A percentile compares a stretch with the other conserved stretches of the same genome.
These are phyloP conservation scores for Escallonia herrerae DNA, from an alignment of 129 eudicot species.

Conservation along the genomic window DNA sequence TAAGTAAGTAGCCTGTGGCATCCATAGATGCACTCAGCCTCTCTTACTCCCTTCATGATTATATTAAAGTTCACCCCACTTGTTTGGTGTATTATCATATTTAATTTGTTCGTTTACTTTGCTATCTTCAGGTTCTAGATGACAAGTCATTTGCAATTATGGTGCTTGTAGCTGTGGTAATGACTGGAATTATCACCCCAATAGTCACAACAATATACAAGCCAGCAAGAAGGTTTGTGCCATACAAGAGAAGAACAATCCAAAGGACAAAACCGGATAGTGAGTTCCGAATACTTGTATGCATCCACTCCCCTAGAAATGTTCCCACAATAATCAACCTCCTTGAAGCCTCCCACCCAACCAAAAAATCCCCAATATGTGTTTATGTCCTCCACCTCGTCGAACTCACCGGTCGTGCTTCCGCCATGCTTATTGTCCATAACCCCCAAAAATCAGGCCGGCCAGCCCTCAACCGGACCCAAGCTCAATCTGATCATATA, in stretches of 20 bases:
- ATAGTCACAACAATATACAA: constrained; percentile 52
- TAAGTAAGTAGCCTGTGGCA: too few species aligned
- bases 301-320: constrained; percentile 76
- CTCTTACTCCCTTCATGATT: too few species aligned
- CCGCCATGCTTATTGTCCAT: constrained; percentile 91
- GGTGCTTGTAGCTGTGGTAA: constrained; percentile 58
- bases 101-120: too few species aligned
- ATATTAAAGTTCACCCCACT: too few species aligned
- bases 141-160: constrained; percentile 72
- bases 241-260: constrained; percentile 63
- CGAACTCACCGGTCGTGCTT: constrained; percentile 80
- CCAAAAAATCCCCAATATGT: constrained; percentile 56
- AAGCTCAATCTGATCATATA: constrained; percentile 76
- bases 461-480: constrained; percentile 61
- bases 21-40: too few species aligned
- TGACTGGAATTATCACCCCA: constrained; percentile 68
- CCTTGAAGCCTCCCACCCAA: constrained; percentile 70
- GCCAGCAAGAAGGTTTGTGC: constrained; percentile 50
- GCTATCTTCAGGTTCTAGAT: constrained; percentile 49
- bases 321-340: constrained; percentile 87
- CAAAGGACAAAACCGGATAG: constrained; percentile 43
- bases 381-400: constrained; percentile 67
- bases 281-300: constrained; percentile 52
- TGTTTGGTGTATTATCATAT: too few species aligned
- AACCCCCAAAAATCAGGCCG: constrained; percentile 45